These are phyloP conservation scores for Cadophora gregata DNA, from an alignment of 2,329 filamentous ascomycete genomes.

Conservation along the genomic window DNA sequence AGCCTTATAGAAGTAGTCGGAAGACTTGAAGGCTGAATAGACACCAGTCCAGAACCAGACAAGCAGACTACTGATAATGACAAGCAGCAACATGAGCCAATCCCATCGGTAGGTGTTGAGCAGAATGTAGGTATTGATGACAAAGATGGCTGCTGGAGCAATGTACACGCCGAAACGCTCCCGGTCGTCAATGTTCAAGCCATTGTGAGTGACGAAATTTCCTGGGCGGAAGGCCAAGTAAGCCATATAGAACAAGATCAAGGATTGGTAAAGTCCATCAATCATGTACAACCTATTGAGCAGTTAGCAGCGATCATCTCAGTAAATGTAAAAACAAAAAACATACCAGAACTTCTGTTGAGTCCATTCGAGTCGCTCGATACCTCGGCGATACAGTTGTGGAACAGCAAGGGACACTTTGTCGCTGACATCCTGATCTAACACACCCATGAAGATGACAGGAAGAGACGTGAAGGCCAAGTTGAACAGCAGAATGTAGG, in stretches of 20 bases:
- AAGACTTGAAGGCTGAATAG: slow-evolving; percentile 61
- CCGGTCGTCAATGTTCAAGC: slow-evolving; percentile 78
- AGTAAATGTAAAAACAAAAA: not conserved
- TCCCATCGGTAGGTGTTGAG: slow-evolving; percentile 99
- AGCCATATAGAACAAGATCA: slow-evolving; percentile 91
- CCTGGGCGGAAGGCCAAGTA: slow-evolving; percentile 78
- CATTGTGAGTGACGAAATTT: slow-evolving; percentile 72
- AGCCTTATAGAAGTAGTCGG: slow-evolving; percentile 77
- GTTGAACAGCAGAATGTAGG: slow-evolving; percentile 96
- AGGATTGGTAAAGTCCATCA: slow-evolving; percentile 93
- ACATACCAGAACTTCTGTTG: slow-evolving; percentile 93
- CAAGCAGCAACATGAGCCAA: slow-evolving; percentile 89
- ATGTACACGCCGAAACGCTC: slow-evolving; percentile 87
- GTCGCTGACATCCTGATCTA: slow-evolving; percentile 97
- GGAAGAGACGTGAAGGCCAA: slow-evolving; percentile 95
- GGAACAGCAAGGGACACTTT: slow-evolving; percentile 92
- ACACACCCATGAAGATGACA: slow-evolving; percentile 92
- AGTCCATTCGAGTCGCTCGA: slow-evolving; percentile 96
- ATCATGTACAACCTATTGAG: slow-evolving; percentile 81
- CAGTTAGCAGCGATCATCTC: slow-evolving; percentile 41
- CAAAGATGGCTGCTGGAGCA: slow-evolving; percentile 80
- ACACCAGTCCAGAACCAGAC: slow-evolving; percentile 97
- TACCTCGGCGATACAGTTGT: slow-evolving; percentile 92
- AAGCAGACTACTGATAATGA: slow-evolving; percentile 80
- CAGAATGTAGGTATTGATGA: slow-evolving; percentile 93